Percentiles rank a stretch among this genome's conserved stretches.
Evolutionary conservation across 495 filamentous ascomycete species (phyloP).

Genomic region (Rusavskia elegans): DNA sequence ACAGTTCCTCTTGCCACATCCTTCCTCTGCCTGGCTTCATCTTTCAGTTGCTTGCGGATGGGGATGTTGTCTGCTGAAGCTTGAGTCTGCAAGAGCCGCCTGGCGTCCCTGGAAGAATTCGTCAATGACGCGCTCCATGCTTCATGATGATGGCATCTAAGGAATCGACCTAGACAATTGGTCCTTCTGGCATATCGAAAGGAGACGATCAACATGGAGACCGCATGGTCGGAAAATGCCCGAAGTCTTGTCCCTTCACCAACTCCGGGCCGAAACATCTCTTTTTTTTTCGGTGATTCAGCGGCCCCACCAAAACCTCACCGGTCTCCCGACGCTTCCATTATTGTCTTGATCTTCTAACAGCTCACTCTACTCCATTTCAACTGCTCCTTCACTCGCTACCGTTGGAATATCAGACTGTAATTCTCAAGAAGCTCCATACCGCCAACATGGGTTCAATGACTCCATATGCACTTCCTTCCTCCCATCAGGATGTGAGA

Average conservation of each 20-base stretch:
- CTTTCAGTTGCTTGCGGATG: constrained; percentile 60
- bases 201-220: not conserved
- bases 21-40: constrained; percentile 39
- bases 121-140: no score
- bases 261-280: not conserved
- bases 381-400: no score
- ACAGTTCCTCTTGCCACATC: constrained; percentile 5
- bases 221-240: not conserved
- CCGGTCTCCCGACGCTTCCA: not conserved
- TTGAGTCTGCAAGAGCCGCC: not conserved
- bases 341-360: not conserved
- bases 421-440: not conserved
- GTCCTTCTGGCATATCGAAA: not conserved
- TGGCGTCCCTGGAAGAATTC: no score
- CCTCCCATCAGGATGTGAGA: constrained; percentile 77
- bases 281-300: not conserved
- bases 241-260: no score
- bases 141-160: no score
- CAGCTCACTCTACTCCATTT: no score
- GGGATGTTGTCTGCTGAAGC: constrained; percentile 22
- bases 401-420: not conserved
- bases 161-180: no score
- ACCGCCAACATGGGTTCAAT: constrained; percentile 21
- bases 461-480: constrained; percentile 68
- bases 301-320: no score